A percentile compares a stretch with the other conserved stretches of the same genome.
Conservation (phyloP, 768 basidiomycete genomes). For the Infundibulicybe gibba region DNA sequence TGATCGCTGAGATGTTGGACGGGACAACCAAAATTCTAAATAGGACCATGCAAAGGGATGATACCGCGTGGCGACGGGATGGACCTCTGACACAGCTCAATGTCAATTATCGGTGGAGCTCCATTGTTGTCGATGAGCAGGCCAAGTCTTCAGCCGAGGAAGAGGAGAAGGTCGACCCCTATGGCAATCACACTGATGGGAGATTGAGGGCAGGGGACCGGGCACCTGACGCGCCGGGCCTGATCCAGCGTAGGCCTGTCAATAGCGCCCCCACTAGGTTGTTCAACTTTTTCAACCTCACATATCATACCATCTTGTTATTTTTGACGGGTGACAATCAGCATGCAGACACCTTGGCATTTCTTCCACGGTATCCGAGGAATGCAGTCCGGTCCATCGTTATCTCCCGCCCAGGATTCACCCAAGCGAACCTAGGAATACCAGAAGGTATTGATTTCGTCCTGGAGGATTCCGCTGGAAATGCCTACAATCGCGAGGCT, state of each 20-base stretch:
- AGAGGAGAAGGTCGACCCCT: conserved; percentile 13
- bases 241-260: conserved; percentile 9
- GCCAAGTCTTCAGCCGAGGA: conserved; percentile 7
- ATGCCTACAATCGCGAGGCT: conserved; percentile 31
- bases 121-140: conserved; percentile 30
- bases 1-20: conserved; percentile 42
- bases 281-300: conserved; percentile 29
- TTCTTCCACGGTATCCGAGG: conserved; percentile 1
- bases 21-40: conserved; percentile 24
- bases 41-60: conserved; percentile 13
- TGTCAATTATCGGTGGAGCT: conserved; percentile 41
- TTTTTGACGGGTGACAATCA: conserved; percentile 18
- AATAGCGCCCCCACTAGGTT: conserved; percentile 16
- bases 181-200: conserved; percentile 12
- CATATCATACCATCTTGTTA: conserved; percentile 36
- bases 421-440: conserved; percentile 10
- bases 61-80: conserved; percentile 7
- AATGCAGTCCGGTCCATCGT: conserved; percentile 20
- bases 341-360: too few relatives aligned
- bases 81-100: conserved; percentile 30
- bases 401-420: conserved; percentile 6
- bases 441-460: conserved; percentile 30
- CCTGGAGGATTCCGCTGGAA: conserved; percentile 31
- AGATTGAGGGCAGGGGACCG: conserved; percentile 37
- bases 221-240: conserved; percentile 38